These are phyloP conservation scores for Gentiana macrophylla DNA, from an alignment of 257 asterid species.

Conservation along the genomic window DNA sequence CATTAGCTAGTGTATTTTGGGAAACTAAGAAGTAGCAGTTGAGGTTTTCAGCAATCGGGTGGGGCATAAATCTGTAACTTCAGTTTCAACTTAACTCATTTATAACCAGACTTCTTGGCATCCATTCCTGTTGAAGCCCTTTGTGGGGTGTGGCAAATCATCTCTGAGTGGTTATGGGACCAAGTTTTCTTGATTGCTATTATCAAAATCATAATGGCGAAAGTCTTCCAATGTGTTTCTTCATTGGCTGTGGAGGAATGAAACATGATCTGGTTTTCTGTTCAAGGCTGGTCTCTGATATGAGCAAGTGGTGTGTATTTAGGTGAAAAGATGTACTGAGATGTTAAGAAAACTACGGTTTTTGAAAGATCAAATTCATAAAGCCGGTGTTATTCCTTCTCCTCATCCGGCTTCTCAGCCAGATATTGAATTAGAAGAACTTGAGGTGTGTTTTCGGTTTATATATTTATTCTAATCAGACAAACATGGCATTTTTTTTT, in stretches of 20 bases:
- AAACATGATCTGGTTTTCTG: neutral
- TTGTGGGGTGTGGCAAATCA: neutral
- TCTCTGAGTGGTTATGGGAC: too few relatives aligned
- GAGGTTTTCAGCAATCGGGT: too few relatives aligned
- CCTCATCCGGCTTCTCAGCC: slow-evolving; percentile 56
- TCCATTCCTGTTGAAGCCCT: neutral
- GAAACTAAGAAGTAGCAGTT: too few relatives aligned
- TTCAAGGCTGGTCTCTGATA: too few relatives aligned
- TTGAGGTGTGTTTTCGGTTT: slow-evolving; percentile 51
- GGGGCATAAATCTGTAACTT: too few relatives aligned
- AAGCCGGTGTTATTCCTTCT: slow-evolving; percentile 67
- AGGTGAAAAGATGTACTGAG: slow-evolving; percentile 99
- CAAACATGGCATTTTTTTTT: neutral
- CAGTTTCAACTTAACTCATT: neutral
- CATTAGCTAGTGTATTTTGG: too few relatives aligned
- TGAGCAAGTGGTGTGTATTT: slow-evolving; percentile 2
- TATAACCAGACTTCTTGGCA: neutral
- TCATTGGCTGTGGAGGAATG: too few relatives aligned
- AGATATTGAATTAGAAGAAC: slow-evolving; percentile 81
- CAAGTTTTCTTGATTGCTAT: too few relatives aligned
- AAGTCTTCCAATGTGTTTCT: neutral
- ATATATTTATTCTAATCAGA: slow-evolving; percentile 4
- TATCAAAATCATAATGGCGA: neutral
- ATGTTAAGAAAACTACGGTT: slow-evolving; percentile 90
- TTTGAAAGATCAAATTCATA: slow-evolving; percentile 86